Evolutionary conservation across 352 stramenopile species (phyloP), one percentile per base, ranked within the genome.

Genomic region (Pseudoperonospora humuli): DNA sequence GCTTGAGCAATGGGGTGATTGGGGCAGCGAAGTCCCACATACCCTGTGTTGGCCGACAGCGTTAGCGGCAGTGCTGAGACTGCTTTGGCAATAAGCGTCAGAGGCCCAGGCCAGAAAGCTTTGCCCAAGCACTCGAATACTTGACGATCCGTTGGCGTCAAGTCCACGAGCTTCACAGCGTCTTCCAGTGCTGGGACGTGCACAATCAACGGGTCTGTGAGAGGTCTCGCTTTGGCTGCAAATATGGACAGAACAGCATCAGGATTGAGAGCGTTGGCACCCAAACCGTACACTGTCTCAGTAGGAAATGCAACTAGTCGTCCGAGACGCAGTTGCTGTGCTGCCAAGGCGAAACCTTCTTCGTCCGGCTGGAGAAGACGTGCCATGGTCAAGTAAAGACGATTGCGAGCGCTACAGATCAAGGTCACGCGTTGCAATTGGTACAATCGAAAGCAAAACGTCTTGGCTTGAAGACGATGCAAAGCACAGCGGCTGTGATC

Each of bases 211-310:
- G 97, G 97, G 67, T 99, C 96, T 5, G 91, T 97, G 14, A 98
- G 72, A 26, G 96, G 96, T 35, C 96, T 68, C 18, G 76, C 87
- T 51, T 99, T 98, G 36, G 87, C 87, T 41, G 76, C 54, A 68
- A 99, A 99, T 60, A 99, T 98, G 48, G 83, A 84, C n/a, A 91
- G 67, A 31, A 99, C 79, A 13, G 96, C 95, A 6, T 77, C 62
- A 8, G 80, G 78, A 69, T 98, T 71, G 6, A 99, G 68, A 1
- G 96, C 96, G 50, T 99, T 97, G 34, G 95, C 97, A 19, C 97
- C 97, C 18, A 99, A 75, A 0, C 97, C 97, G 57, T 99, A 99
- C 14, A 99, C 97, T 0, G 97, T 99, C 78, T 99, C 96, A n/a
- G 96, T 99, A 7, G 96, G 96, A 70, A 99, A 99, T 6, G 90